Evolutionary conservation across 2,329 filamentous ascomycete species (phyloP).

Genomic region (Xylaria digitata): DNA sequence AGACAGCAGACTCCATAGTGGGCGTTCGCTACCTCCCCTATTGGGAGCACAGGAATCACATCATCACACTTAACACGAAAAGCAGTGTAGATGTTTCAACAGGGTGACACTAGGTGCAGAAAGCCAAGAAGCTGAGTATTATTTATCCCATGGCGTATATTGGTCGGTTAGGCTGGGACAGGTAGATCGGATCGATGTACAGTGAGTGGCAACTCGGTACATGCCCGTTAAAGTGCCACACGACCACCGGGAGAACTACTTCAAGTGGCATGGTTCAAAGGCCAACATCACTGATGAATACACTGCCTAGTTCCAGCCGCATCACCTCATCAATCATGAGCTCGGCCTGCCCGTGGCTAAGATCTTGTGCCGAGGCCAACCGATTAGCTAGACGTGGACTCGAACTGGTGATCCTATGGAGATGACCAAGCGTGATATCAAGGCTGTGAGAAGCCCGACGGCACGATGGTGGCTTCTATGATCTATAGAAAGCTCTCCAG

Average conservation of each 20-base stretch:
- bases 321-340: conserved; percentile 60
- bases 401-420: conserved; percentile 53
- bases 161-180: conserved; percentile 55
- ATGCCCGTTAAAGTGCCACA: conserved; percentile 57
- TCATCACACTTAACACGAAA: conserved; percentile 61
- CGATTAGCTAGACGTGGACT: conserved; percentile 57
- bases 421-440: conserved; percentile 59
- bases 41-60: conserved; percentile 61
- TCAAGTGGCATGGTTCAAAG: conserved; percentile 58
- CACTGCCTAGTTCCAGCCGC: conserved; percentile 60
- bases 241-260: conserved; percentile 56
- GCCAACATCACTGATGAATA: conserved; percentile 56
- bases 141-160: conserved; percentile 61
- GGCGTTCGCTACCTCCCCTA: conserved; percentile 55
- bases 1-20: conserved; percentile 57
- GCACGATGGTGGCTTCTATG: conserved; percentile 56
- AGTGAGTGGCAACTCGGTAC: conserved; percentile 55
- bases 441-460: conserved; percentile 58
- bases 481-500: conserved; percentile 59
- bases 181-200: conserved; percentile 53
- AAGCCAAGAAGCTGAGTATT: conserved; percentile 57
- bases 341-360: conserved; percentile 57
- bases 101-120: conserved; percentile 55
- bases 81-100: conserved; percentile 58
- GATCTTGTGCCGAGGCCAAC: conserved; percentile 59